Evolutionary conservation across 202 grass and related monocot species (phyloP).

Genomic region (Brachypodium distachyon): DNA sequence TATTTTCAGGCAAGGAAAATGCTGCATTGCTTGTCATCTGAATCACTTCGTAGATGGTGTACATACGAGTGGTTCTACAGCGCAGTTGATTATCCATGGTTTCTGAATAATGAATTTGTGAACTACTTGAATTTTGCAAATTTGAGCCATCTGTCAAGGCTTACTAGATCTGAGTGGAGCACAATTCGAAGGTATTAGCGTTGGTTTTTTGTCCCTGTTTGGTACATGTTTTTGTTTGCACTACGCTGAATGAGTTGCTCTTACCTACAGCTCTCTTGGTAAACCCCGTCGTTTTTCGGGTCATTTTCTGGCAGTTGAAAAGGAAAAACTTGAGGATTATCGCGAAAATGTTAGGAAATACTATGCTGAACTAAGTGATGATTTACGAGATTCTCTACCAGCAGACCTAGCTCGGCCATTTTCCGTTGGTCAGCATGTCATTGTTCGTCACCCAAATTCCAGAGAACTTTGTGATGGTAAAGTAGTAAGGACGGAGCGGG

Average conservation of each 20-base stretch:
- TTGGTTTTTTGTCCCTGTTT: background rate
- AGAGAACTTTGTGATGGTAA: constrained; percentile 64
- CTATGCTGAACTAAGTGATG: constrained; percentile 44
- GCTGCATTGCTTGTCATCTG: constrained; percentile 47
- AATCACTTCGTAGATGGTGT: constrained; percentile 67
- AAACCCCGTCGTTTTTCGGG: constrained; percentile 58
- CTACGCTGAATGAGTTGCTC: background rate
- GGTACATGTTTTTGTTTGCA: background rate
- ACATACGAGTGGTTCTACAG: constrained; percentile 81
- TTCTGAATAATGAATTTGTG: constrained; percentile 68
- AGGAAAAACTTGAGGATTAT: constrained; percentile 56
- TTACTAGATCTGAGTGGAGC: constrained; percentile 70
- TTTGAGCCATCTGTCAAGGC: constrained; percentile 45
- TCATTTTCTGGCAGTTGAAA: constrained; percentile 49
- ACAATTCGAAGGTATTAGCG: constrained; percentile 47
- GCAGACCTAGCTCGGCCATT: constrained; percentile 54
- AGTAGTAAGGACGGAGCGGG: constrained; percentile 33
- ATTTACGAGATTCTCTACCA: constrained; percentile 49
- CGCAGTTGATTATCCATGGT: constrained; percentile 81
- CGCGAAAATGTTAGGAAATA: constrained; percentile 52
- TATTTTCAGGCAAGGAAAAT: constrained; percentile 42
- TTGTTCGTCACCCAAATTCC: constrained; percentile 54
- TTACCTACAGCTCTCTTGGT: constrained; percentile 63
- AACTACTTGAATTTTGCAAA: constrained; percentile 58
- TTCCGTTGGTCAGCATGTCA: constrained; percentile 53